These are phyloP conservation scores for Talaromyces sp. DNA, from an alignment of 2,329 filamentous ascomycete species.

Conservation along the genomic window DNA sequence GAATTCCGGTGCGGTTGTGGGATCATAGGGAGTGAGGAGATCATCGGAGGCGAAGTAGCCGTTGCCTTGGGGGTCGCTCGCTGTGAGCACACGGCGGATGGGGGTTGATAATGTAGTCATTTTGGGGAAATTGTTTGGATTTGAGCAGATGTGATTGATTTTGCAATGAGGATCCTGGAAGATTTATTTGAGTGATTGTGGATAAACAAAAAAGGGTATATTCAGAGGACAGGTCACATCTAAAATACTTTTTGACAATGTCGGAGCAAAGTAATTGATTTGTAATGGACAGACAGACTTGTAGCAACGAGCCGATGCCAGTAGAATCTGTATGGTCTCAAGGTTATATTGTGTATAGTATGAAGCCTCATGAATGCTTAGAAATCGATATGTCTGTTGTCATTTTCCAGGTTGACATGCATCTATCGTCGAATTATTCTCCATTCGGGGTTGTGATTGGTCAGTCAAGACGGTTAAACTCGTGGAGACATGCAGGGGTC, in stretches of 20 bases:
- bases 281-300: neutral
- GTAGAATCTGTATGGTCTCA: neutral
- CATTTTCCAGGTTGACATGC: neutral
- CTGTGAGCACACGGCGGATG: slow-evolving; percentile 24
- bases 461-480: neutral
- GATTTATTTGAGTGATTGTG: neutral
- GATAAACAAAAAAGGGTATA: neutral
- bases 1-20: slow-evolving; percentile 23
- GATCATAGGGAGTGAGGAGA: slow-evolving; percentile 27
- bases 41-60: slow-evolving; percentile 28
- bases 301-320: neutral
- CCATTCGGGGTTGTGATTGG: neutral
- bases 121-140: neutral
- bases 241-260: neutral
- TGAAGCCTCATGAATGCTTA: neutral
- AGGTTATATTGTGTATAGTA: neutral
- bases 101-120: slow-evolving; percentile 13
- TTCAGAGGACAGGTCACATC: neutral
- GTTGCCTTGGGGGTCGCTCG: slow-evolving; percentile 26
- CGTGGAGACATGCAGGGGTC: slow-evolving; percentile 1
- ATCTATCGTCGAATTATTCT: neutral
- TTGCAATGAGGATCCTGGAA: neutral
- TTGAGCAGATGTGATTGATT: neutral
- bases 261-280: neutral
- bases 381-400: neutral